Evolutionary conservation across 257 asterid species (phyloP).

Genomic region (Lithospermum erythrorhizon): DNA sequence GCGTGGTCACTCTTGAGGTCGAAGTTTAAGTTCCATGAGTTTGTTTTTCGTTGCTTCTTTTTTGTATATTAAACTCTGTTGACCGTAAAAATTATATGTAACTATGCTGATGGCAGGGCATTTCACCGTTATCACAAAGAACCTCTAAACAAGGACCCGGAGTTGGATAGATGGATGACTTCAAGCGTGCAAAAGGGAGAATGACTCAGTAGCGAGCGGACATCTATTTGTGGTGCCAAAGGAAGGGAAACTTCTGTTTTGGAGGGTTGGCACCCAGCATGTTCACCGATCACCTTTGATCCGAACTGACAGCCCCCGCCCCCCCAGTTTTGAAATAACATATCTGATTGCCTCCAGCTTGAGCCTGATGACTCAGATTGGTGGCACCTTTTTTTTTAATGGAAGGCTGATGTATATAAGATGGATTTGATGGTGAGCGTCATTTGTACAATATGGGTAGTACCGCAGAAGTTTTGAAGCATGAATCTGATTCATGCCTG

Average conservation of each 20-base stretch:
- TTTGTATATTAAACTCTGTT: background rate
- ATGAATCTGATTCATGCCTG: constrained; percentile 1
- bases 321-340: background rate
- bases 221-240: background rate
- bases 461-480: constrained; percentile 2
- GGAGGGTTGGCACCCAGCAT: background rate
- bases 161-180: constrained; percentile 66
- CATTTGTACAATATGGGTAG: background rate
- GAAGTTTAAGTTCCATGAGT: background rate
- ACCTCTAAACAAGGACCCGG: constrained; percentile 48
- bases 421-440: background rate
- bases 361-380: background rate
- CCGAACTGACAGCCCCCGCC: background rate
- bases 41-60: background rate
- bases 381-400: background rate
- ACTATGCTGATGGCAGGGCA: constrained; percentile 43
- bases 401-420: constrained; percentile 1
- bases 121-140: constrained; percentile 53
- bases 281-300: background rate
- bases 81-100: background rate
- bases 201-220: constrained; percentile 18
- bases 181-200: constrained; percentile 42
- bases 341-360: background rate
- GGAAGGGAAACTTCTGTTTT: background rate
- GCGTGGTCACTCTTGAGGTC: background rate